phyloP scores from a whole-genome alignment of 768 basidiomycete genomes.

The Leccinum uliginosum region DNA sequence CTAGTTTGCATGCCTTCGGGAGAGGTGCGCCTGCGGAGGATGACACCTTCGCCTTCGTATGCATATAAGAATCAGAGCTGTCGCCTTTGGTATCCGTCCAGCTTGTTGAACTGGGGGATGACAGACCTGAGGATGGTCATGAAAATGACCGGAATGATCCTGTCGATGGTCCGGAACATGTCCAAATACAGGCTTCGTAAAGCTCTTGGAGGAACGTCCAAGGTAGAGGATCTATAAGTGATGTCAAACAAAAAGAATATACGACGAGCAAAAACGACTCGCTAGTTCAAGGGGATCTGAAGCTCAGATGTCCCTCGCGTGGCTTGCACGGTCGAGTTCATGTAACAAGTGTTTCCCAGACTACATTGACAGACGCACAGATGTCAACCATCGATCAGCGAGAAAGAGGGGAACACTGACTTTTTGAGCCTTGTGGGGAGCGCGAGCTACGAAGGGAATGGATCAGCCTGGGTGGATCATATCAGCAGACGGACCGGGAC shows the following conservation, averaged over 20 bases:
- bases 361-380: conserved; percentile 26
- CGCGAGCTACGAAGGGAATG: conserved; percentile 46
- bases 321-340: conserved; percentile 95
- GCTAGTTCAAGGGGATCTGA: conserved; percentile 63
- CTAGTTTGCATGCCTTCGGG: conserved; percentile 35
- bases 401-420: conserved; percentile 31
- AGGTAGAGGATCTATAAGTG: conserved; percentile 29
- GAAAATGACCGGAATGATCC: conserved; percentile 66
- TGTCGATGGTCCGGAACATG: conserved; percentile 76
- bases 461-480: neutral
- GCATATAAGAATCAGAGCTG: conserved; percentile 64
- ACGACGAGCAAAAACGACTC: conserved; percentile 13
- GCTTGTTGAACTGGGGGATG: conserved; percentile 89
- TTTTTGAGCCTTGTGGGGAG: conserved; percentile 82
- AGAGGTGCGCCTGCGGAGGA: conserved; percentile 49
- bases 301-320: conserved; percentile 90
- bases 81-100: conserved; percentile 14
- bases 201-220: conserved; percentile 41
- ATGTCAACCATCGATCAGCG: neutral
- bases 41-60: conserved; percentile 83
- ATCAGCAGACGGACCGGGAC: neutral
- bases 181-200: conserved; percentile 66
- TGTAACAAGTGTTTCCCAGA: conserved; percentile 95
- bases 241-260: neutral
- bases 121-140: conserved; percentile 65